phyloP scores from a whole-genome alignment of 2,329 filamentous ascomycete genomes.

The Ceratocystis colombiana region DNA sequence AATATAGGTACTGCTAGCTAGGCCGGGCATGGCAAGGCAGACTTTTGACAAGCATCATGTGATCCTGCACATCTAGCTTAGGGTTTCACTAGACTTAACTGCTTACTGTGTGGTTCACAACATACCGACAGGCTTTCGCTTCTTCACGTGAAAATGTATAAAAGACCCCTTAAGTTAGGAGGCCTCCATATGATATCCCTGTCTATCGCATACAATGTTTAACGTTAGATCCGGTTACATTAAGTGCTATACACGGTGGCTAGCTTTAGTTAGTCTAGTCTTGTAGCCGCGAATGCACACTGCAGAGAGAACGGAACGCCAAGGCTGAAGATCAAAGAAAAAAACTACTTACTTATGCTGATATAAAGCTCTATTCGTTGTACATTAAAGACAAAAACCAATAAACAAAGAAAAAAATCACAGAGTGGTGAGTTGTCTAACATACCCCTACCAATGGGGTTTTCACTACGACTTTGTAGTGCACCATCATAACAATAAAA shows the following conservation, averaged over 20 bases:
- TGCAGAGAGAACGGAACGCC: no score
- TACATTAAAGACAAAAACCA: not conserved
- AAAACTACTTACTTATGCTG: no score
- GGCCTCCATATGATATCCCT: not conserved
- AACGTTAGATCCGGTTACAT: no score
- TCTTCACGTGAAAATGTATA: not conserved
- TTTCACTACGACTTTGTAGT: slow-evolving; percentile 2
- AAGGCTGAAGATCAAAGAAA: no score
- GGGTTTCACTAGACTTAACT: not conserved
- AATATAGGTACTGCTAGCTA: not conserved
- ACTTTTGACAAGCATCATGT: not conserved
- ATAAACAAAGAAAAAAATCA: slow-evolving; percentile 7
- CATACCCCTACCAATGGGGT: not conserved
- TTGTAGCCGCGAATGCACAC: no score
- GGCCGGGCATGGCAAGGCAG: not conserved
- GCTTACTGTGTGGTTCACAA: not conserved
- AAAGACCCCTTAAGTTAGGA: not conserved
- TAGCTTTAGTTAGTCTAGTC: no score
- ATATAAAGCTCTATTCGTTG: not conserved
- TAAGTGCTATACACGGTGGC: no score
- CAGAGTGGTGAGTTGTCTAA: not conserved
- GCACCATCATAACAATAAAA: not conserved
- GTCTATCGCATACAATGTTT: not conserved
- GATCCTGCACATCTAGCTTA: not conserved
- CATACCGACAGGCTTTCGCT: not conserved